Evolutionary conservation across 208 protist species (phyloP), one percentile per base, ranked within the genome.

Genomic region (Herpetomonas tarakana): DNA sequence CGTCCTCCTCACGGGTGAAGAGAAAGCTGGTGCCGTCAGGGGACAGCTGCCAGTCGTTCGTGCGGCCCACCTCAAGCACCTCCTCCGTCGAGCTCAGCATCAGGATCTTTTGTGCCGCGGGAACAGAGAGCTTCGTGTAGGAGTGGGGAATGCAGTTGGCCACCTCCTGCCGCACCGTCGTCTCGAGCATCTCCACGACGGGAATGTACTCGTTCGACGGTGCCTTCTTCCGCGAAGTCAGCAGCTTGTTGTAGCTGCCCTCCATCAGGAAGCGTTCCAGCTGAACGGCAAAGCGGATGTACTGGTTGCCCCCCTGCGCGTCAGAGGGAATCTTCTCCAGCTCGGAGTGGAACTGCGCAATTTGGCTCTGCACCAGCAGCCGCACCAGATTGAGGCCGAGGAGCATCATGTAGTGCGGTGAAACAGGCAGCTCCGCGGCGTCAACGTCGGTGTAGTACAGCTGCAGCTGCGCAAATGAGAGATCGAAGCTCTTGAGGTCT

Each of bases 221-320:
- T 28, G 85, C 93, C 53, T 95, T 84, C 45, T 80, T 76, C 31
- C 88, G 79, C 1, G 87, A 83, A 41, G 76, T 88, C 47, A 96
- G 84, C 18, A 97, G 72, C 58, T 96, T 96, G 71, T 95, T 88
- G 76, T 97, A 97, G 61, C 86, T 96, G 2, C 92, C 92, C 65
- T 98, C 91, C 94, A 97, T 98, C 44, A 95, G 52, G 58, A 84
- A 96, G 1, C 91, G 83, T 72, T 97, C 92, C 29, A 97, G 75
- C 52, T 81, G 76, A 28, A 97, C 83, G 3, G 90, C 86, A 39
- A 92, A 93, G 44, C 89, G 86, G 44, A 95, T 85, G 66, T 85
- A 91, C 22, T 66, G 69, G 70, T 92, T 89, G n/a, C 58, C 65
- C 18, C 62, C 71, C 49, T 96, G 89, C 45, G 78, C 77, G 21